These are phyloP conservation scores for Geotrichum aggregatum DNA, from an alignment of 1,139 yeast species.

Conservation along the genomic window DNA sequence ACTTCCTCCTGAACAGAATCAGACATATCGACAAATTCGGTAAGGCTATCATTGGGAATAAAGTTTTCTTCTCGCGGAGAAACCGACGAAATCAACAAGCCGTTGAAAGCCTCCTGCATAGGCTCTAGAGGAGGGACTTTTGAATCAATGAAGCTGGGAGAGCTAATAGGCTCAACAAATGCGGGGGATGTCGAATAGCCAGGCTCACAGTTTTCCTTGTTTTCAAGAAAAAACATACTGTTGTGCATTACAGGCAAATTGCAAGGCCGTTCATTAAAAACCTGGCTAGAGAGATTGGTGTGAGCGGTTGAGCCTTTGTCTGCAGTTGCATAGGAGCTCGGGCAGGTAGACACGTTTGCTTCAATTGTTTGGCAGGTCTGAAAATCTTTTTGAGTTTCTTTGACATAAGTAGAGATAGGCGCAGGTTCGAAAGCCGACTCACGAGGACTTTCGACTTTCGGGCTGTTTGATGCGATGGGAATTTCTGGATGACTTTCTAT, in stretches of 20 bases:
- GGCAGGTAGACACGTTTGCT: neutral
- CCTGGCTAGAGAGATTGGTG: neutral
- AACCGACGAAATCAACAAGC: neutral
- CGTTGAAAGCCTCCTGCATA: neutral
- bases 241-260: neutral
- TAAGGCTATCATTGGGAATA: neutral
- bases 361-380: neutral
- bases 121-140: too few species aligned
- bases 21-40: neutral
- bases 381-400: neutral
- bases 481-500: conserved; percentile 4
- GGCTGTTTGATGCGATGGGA: neutral
- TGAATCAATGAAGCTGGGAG: too few species aligned
- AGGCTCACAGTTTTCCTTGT: neutral
- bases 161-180: neutral
- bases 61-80: neutral
- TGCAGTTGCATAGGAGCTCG: neutral
- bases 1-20: too few species aligned
- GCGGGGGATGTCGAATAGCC: neutral
- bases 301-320: neutral
- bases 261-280: neutral
- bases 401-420: too few species aligned
- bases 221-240: neutral
- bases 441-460: neutral
- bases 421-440: too few species aligned